phyloP scores from a whole-genome alignment of 768 basidiomycete genomes.

The Tricholoma terreum region DNA sequence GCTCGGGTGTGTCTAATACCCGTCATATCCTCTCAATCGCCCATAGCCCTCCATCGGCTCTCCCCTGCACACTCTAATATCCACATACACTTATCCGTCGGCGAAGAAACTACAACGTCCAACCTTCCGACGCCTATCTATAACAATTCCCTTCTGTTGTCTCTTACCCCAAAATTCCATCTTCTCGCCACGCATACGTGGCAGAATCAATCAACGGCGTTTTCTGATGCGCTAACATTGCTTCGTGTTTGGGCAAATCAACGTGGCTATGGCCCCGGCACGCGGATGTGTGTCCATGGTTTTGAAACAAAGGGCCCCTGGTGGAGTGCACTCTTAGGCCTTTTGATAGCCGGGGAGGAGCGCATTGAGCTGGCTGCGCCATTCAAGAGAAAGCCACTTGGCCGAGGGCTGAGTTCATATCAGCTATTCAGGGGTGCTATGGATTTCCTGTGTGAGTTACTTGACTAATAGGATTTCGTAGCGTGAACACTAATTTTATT shows the following conservation, averaged over 20 bases:
- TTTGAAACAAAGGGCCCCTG: slow-evolving; percentile 66
- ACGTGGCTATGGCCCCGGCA: slow-evolving; percentile 68
- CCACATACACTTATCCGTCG: slow-evolving; percentile 18
- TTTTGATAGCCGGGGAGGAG: slow-evolving; percentile 70
- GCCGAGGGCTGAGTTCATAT: slow-evolving; percentile 84
- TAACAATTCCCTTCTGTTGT: slow-evolving; percentile 67
- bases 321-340: slow-evolving; percentile 64
- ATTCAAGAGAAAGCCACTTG: slow-evolving; percentile 56
- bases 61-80: slow-evolving; percentile 73
- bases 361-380: slow-evolving; percentile 23
- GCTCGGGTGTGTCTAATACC: slow-evolving; percentile 75
- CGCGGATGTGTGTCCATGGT: slow-evolving; percentile 56
- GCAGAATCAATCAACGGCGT: slow-evolving; percentile 57
- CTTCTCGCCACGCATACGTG: slow-evolving; percentile 53
- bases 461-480: background rate
- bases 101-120: slow-evolving; percentile 18
- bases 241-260: slow-evolving; percentile 90
- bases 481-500: slow-evolving; percentile 5
- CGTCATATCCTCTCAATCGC: slow-evolving; percentile 52
- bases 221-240: slow-evolving; percentile 70
- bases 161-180: slow-evolving; percentile 45
- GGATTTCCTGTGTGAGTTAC: slow-evolving; percentile 72
- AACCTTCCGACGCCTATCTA: slow-evolving; percentile 70
- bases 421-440: slow-evolving; percentile 84
- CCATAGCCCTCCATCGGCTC: slow-evolving; percentile 64